Evolutionary conservation across 2,329 filamentous ascomycete species (phyloP).

Genomic region (Phyllosticta ampelicida): DNA sequence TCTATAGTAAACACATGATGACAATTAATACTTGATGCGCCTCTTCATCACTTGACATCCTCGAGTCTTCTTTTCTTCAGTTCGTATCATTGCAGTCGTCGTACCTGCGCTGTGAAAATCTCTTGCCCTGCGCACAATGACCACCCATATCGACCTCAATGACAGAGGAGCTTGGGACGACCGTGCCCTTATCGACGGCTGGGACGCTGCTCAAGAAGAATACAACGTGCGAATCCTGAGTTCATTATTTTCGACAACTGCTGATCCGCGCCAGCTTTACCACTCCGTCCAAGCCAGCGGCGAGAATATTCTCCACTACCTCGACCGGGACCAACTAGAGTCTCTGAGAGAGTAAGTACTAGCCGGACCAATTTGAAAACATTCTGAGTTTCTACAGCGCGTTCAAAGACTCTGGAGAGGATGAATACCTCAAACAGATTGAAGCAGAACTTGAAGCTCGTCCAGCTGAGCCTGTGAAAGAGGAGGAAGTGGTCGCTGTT

Average conservation of each 20-base stretch:
- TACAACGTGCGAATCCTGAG: constrained; percentile 20
- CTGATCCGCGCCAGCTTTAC: constrained; percentile 20
- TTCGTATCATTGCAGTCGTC: too few relatives aligned
- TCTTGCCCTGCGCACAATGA: not conserved
- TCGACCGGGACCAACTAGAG: constrained; percentile 20
- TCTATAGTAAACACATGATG: too few relatives aligned
- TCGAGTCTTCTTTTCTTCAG: too few relatives aligned
- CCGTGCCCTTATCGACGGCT: constrained; percentile 23
- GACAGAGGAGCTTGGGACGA: constrained; percentile 26
- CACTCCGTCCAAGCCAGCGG: constrained; percentile 27
- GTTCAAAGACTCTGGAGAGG: not conserved
- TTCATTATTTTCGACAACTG: not conserved
- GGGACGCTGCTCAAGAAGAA: constrained; percentile 26
- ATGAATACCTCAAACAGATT: not conserved
- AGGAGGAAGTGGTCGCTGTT: not conserved
- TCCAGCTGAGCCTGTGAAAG: not conserved
- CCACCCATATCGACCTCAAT: constrained; percentile 1
- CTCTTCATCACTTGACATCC: too few relatives aligned
- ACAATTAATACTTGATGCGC: too few relatives aligned
- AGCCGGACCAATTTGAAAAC: not conserved
- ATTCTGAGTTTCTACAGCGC: not conserved
- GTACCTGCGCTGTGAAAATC: too few relatives aligned
- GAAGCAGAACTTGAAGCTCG: not conserved
- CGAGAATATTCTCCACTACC: constrained; percentile 25
- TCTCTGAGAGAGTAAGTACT: constrained; percentile 13